Evolutionary conservation across 2,329 filamentous ascomycete genomes (phyloP), one percentile per base, ranked within the genome.

Genomic region (Calonectria hawksworthii): DNA sequence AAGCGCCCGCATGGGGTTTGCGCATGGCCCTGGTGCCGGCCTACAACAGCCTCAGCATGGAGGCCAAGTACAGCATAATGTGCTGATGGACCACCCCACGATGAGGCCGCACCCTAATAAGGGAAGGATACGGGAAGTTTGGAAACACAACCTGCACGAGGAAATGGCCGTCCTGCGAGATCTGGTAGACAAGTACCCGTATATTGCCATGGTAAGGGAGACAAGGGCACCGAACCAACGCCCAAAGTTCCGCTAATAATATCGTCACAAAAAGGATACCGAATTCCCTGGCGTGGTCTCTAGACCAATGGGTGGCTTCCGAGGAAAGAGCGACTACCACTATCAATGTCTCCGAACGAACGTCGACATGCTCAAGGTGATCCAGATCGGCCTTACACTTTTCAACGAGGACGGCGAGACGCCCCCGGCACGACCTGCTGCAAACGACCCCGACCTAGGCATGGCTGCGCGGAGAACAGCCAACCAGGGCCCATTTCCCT

Each of bases 281-380:
- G 96, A 99, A 84, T 99, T 99, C 81, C 97, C 97, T n/a, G 97
- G 97, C 72, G 96, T 99, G 68, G 96, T 99, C 68, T 95, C 96
- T 32, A 92, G 97, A 79, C 97, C 97, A 2, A 99, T 99, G 90
- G 97, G 97, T 64, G 93, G 94, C 71, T 99, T 99, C 85, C 92
- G 94, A 74, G 97, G 95, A 74, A 99, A 98, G 87, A 97, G 96
- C 78, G 96, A 98, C 82, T 99, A 99, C 83, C 97, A 99, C 84
- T 99, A 99, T 86, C 97, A 99, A 88, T 99, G 96, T 75, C 90
- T 99, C 61, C 94, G 97, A 75, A 98, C 96, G 81, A 99, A 99
- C 83, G 97, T 99, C 82, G 97, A 99, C 83, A 92, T 99, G 82
- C 92, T 99, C 82, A 98, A 98, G 85, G 96, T 99, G 79, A 99